Conservation (phyloP, 2,329 filamentous ascomycete genomes). For the Apiospora marii region DNA sequence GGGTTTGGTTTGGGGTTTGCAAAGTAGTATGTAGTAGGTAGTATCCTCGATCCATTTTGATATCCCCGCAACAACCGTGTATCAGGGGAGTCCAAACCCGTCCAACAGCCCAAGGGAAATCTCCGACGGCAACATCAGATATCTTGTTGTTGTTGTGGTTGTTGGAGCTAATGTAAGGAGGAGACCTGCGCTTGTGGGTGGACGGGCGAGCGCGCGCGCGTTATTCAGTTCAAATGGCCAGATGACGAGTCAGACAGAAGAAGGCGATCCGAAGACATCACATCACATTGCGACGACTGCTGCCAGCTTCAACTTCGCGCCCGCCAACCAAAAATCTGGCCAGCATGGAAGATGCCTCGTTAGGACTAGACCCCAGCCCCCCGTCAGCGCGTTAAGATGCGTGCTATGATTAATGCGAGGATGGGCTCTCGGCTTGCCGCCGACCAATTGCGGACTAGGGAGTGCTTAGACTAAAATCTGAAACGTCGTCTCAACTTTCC, state of each 20-base stretch:
- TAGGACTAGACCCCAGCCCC: constrained; percentile 2
- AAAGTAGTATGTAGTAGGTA: no score
- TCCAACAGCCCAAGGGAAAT: not conserved
- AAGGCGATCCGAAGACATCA: not conserved
- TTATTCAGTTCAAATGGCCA: not conserved
- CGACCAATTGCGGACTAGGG: constrained; percentile 9
- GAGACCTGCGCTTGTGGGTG: not conserved
- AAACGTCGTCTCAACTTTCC: constrained; percentile 23
- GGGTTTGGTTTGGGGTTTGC: not conserved
- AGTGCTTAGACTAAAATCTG: constrained; percentile 14
- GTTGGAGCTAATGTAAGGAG: not conserved
- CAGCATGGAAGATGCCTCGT: not conserved
- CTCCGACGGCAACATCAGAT: not conserved
- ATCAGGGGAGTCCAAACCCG: constrained; percentile 7
- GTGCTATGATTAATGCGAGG: constrained; percentile 21
- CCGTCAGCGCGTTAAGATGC: constrained; percentile 15
- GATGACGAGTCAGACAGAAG: not conserved
- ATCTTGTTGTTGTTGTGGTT: not conserved
- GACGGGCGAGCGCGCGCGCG: no score
- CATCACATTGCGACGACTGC: not conserved
- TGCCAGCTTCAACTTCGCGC: not conserved
- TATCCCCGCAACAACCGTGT: constrained; percentile 16
- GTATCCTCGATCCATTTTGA: not conserved
- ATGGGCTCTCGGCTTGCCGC: not conserved
- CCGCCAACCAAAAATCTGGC: not conserved